Percentiles rank a stretch among this genome's conserved stretches.
phyloP scores from a whole-genome alignment of 768 basidiomycete species.

The Pisolithus sp. region DNA sequence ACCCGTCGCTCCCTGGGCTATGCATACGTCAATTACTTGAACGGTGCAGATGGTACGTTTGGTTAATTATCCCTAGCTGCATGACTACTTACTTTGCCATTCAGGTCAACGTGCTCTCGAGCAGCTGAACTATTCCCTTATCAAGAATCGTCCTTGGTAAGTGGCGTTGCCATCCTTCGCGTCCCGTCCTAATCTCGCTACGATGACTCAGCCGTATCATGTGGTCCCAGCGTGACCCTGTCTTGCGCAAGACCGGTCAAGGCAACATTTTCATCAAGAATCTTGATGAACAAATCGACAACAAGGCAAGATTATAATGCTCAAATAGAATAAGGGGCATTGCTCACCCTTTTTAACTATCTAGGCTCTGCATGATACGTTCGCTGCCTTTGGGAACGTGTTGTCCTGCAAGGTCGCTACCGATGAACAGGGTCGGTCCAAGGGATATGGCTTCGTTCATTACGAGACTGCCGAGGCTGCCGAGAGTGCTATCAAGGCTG shows the following conservation, averaged over 20 bases:
- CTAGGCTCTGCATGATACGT: constrained; percentile 97
- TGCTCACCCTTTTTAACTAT: constrained; percentile 1
- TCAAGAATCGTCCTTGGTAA: constrained; percentile 95
- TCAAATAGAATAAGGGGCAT: not conserved
- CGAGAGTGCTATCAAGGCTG: constrained; percentile 93
- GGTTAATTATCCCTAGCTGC: not conserved
- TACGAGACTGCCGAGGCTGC: constrained; percentile 98
- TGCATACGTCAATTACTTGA: constrained; percentile 99
- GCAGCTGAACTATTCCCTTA: constrained; percentile 98
- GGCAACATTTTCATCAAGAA: constrained; percentile 99
- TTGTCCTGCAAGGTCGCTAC: constrained; percentile 98
- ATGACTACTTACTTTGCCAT: constrained; percentile 3
- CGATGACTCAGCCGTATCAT: constrained; percentile 80
- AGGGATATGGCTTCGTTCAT: constrained; percentile 98
- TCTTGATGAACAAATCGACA: constrained; percentile 93
- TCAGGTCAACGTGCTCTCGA: constrained; percentile 95
- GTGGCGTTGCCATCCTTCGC: constrained; percentile 13
- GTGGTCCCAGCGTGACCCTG: constrained; percentile 99
- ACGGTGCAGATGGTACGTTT: constrained; percentile 78
- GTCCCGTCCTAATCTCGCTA: constrained; percentile 1
- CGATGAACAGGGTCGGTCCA: constrained; percentile 91
- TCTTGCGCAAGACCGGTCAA: constrained; percentile 97
- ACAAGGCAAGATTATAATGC: constrained; percentile 57
- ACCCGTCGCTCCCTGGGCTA: constrained; percentile 99
- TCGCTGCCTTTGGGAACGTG: constrained; percentile 97